These are phyloP conservation scores for Candida sphagnicola DNA, from an alignment of 805 yeast genomes.

Conservation along the genomic window DNA sequence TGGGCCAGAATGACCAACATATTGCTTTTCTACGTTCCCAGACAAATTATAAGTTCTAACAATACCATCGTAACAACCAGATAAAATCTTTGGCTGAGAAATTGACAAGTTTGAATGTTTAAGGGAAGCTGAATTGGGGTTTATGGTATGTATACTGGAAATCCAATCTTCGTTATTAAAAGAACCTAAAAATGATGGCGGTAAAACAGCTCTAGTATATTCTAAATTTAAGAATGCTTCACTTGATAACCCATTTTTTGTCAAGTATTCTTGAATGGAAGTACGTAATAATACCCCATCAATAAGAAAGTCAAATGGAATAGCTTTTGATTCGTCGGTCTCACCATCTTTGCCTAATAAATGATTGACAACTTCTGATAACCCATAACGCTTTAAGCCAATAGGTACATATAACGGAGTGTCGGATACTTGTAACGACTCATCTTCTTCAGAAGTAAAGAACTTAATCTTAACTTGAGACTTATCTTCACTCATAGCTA, in stretches of 20 bases:
- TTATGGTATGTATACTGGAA: slow-evolving; percentile 60
- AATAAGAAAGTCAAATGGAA: slow-evolving; percentile 90
- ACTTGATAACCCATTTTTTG: slow-evolving; percentile 70
- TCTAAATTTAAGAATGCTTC: slow-evolving; percentile 80
- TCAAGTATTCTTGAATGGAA: slow-evolving; percentile 75
- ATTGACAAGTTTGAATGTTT: slow-evolving; percentile 19
- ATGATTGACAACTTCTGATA: slow-evolving; percentile 94
- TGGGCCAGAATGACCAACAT: slow-evolving; percentile 85
- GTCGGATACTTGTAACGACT: slow-evolving; percentile 62
- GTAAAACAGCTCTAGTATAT: slow-evolving; percentile 87
- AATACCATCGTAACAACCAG: slow-evolving; percentile 93
- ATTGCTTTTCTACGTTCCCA: slow-evolving; percentile 76
- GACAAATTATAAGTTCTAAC: slow-evolving; percentile 84
- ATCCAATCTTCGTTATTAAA: slow-evolving; percentile 96
- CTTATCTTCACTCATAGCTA: slow-evolving; percentile 28
- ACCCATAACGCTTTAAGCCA: slow-evolving; percentile 80
- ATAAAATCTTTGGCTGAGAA: slow-evolving; percentile 54
- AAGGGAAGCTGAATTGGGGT: slow-evolving; percentile 27
- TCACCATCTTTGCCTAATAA: slow-evolving; percentile 46
- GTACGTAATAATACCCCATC: slow-evolving; percentile 79
- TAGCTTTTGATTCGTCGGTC: slow-evolving; percentile 47
- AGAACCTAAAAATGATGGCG: slow-evolving; percentile 88
- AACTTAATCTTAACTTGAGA: slow-evolving; percentile 78
- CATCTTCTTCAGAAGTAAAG: slow-evolving; percentile 82
- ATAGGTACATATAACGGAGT: slow-evolving; percentile 88